Conservation (phyloP, 208 protist genomes). For the Leishmania amazonensis region DNA sequence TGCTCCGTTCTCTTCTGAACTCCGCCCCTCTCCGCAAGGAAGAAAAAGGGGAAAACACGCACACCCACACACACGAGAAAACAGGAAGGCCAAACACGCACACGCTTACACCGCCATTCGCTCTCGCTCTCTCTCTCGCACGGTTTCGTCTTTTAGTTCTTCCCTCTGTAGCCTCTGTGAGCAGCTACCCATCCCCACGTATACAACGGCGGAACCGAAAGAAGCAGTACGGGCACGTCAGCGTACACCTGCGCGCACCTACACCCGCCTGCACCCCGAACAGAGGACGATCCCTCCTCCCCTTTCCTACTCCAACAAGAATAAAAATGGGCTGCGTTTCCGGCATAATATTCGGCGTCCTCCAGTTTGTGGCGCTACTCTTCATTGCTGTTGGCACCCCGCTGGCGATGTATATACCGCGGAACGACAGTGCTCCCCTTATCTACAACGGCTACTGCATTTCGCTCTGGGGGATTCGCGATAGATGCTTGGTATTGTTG, state of each 20-base stretch:
- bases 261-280: neutral
- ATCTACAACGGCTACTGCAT: conserved; percentile 33
- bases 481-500: conserved; percentile 30
- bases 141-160: neutral
- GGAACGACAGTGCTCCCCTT: conserved; percentile 4
- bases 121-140: neutral
- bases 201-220: neutral
- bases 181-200: neutral
- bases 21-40: neutral
- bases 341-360: conserved; percentile 27
- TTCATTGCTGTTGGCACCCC: conserved; percentile 23
- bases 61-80: too few relatives aligned
- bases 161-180: neutral
- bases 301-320: neutral
- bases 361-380: conserved; percentile 36
- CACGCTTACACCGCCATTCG: neutral
- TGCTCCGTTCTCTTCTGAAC: neutral
- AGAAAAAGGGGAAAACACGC: neutral
- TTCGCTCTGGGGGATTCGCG: conserved; percentile 53
- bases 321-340: conserved; percentile 36
- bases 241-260: neutral
- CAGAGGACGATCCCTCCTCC: neutral
- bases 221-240: neutral
- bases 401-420: conserved; percentile 26
- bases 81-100: neutral